Percentiles rank a stretch among this genome's conserved stretches.
Evolutionary conservation across 2,329 filamentous ascomycete genomes (phyloP).

Genomic region (Talaromyces sp.): DNA sequence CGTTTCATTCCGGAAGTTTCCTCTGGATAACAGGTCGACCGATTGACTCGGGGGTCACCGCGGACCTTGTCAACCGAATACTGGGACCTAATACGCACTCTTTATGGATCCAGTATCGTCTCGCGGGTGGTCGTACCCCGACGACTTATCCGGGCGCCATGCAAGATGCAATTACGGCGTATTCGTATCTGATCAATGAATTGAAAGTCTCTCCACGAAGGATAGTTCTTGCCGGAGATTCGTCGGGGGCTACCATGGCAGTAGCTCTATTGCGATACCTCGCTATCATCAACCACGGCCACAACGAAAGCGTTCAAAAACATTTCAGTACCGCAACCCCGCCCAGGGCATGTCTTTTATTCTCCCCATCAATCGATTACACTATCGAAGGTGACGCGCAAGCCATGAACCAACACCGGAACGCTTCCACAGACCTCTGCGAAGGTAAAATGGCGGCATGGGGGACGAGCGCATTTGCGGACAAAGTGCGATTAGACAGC

Average conservation of each 20-base stretch:
- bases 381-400: slow-evolving; percentile 12
- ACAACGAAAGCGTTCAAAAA: neutral
- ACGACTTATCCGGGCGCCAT: neutral
- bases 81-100: neutral
- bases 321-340: neutral
- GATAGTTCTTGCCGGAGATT: neutral
- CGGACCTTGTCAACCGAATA: neutral
- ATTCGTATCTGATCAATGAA: neutral
- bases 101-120: neutral
- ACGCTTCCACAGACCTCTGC: slow-evolving; percentile 19
- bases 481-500: slow-evolving; percentile 16
- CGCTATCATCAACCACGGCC: neutral
- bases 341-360: slow-evolving; percentile 18
- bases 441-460: slow-evolving; percentile 20
- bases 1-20: slow-evolving; percentile 13
- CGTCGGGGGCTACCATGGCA: neutral
- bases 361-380: slow-evolving; percentile 20
- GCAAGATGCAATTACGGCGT: neutral
- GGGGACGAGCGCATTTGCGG: slow-evolving; percentile 19
- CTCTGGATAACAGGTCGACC: slow-evolving; percentile 4
- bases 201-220: neutral
- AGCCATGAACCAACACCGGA: slow-evolving; percentile 9
- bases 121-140: neutral
- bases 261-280: neutral
- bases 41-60: neutral